phyloP scores from a whole-genome alignment of 371 early-diverging fungal genomes.

The Capillidium heterosporum region DNA sequence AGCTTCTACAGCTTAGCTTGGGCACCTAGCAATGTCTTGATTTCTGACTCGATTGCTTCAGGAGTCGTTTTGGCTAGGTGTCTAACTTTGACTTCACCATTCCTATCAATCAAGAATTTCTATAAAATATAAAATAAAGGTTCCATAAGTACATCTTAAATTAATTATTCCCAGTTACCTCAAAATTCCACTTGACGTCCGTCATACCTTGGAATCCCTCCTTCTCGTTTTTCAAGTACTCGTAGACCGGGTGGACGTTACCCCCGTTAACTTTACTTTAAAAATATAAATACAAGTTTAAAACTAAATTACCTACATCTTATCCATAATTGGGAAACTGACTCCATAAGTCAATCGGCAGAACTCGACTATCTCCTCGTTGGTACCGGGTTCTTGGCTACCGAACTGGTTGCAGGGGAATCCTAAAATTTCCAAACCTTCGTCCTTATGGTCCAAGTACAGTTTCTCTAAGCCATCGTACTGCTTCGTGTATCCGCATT shows the following conservation, averaged over 20 bases:
- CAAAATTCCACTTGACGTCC: conserved; percentile 58
- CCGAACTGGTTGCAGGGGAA: conserved; percentile 87
- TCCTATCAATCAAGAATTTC: conserved; percentile 51
- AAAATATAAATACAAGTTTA: conserved; percentile 5
- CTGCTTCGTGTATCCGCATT: conserved; percentile 86
- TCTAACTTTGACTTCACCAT: conserved; percentile 45
- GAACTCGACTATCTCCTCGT: conserved; percentile 42
- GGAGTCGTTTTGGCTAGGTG: conserved; percentile 35
- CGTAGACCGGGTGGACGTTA: conserved; percentile 48
- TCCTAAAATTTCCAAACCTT: conserved; percentile 53
- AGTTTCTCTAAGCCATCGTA: conserved; percentile 66
- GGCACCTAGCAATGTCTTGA: conserved; percentile 32
- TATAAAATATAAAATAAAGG: conserved; percentile 7
- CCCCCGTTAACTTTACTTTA: conserved; percentile 56
- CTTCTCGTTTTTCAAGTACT: conserved; percentile 44
- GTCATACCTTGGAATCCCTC: conserved; percentile 9
- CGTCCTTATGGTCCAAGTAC: conserved; percentile 57
- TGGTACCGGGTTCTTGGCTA: conserved; percentile 42
- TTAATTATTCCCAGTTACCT: conserved; percentile 12
- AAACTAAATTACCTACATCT: conserved; percentile 16
- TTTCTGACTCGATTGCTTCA: conserved; percentile 23
- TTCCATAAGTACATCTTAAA: not conserved
- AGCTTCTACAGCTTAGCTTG: no score
- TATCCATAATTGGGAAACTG: conserved; percentile 66
- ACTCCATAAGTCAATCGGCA: conserved; percentile 50